Evolutionary conservation across 2,329 filamentous ascomycete species (phyloP), one percentile per base, ranked within the genome.

Genomic region (Alternaria rosae): DNA sequence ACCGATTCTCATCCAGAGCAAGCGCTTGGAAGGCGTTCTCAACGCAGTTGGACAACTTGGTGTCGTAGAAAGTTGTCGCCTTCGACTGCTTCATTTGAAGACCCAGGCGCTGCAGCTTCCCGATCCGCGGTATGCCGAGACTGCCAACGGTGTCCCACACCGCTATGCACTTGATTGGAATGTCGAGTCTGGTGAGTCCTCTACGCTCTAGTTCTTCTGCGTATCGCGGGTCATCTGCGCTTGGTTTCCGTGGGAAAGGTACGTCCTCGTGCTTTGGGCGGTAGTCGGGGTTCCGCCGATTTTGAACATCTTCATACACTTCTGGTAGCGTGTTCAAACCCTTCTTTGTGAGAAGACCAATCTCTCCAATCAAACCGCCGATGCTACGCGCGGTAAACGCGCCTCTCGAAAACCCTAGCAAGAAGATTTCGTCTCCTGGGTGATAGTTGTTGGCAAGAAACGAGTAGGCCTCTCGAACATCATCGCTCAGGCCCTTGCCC

Each of bases 21-120:
- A 87, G 75, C 1, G 85, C 85, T 45, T 87, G 85, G 62, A 86
- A 87, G 2, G 85, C 85, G 61, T 87, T 82, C 41, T 85, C 82
- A 5, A 87, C 76, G n/a, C 70, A 78, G 52, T 79, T 64, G 26
- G 67, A 70, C 13, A 79, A 70, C 17, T 81, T 79, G 0, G 84
- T 85, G 68, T 86, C 83, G 70, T 84, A 82, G 67, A 85, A 85
- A 2, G 74, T 64, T 44, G 82, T 79, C n/a, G 79, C 78, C 41
- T 71, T 73, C 25, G 74, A 76, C 50, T 81, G 74, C 15, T 69
- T 67, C 48, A 61, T 69, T 51, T 81, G 79, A 12, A 81, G 57
- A 0, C 78, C 76, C 3, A 79, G 68, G 28, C 72, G 72, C 13
- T 76, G 77, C 6, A 81, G 68, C 52, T 74, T 70, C 7, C 82